These are phyloP conservation scores for Penicillium crystallinum DNA, from an alignment of 495 filamentous ascomycete species.

Conservation along the genomic window DNA sequence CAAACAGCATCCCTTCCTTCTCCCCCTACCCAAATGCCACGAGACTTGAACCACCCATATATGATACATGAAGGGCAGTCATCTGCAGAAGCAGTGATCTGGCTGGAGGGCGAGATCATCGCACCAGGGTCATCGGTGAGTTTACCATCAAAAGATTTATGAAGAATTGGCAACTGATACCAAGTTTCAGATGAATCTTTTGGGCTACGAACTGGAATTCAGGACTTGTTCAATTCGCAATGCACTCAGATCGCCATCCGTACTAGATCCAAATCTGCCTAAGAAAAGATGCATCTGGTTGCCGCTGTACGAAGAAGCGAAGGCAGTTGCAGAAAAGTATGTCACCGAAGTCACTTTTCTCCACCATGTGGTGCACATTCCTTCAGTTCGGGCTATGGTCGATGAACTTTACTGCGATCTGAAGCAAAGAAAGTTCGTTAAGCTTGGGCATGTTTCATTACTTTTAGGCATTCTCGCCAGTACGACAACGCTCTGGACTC, in stretches of 20 bases:
- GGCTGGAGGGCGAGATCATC: constrained; percentile 18
- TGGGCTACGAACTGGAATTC: constrained; percentile 10
- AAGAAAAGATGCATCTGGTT: constrained; percentile 34
- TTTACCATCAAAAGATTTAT: not conserved
- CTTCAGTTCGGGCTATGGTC: constrained; percentile 30
- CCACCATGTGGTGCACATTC: constrained; percentile 39
- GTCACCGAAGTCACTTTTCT: constrained; percentile 33
- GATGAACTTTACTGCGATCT: constrained; percentile 33
- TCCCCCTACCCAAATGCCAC: not conserved
- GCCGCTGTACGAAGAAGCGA: constrained; percentile 34
- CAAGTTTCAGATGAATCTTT: not conserved
- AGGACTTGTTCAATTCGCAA: constrained; percentile 9
- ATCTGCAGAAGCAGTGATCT: constrained; percentile 8
- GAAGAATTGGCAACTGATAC: not conserved
- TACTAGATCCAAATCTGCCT: not conserved
- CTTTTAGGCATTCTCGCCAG: constrained; percentile 43
- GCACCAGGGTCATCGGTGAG: constrained; percentile 10
- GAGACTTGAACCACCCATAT: not conserved
- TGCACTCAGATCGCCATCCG: not conserved
- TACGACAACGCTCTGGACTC: constrained; percentile 37
- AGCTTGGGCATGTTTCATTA: constrained; percentile 31
- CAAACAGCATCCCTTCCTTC: constrained; percentile 1
- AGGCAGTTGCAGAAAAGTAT: constrained; percentile 38
- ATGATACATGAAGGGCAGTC: not conserved
- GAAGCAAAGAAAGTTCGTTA: constrained; percentile 14